Percentiles rank a stretch among this genome's conserved stretches.
Conservation (phyloP, 176 grass and related monocot genomes). For the Elaeis guineensis region DNA sequence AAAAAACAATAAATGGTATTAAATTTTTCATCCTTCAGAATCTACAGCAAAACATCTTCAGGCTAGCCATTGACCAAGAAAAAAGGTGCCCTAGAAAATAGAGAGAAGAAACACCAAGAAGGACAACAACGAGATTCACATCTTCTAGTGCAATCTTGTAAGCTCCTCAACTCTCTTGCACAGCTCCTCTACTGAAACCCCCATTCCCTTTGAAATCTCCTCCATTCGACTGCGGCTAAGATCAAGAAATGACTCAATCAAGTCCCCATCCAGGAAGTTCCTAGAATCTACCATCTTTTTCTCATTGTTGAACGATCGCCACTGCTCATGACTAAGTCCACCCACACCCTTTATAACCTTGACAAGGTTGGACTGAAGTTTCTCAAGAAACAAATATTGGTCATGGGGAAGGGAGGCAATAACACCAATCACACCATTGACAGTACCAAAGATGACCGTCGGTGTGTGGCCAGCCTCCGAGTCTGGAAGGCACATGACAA, state of each 20-base stretch:
- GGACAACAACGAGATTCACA: too few relatives aligned
- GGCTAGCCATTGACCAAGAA: too few relatives aligned
- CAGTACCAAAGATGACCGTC: conserved; percentile 78
- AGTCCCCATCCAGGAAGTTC: conserved; percentile 78
- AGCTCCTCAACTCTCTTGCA: conserved; percentile 90
- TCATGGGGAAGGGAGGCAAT: conserved; percentile 78
- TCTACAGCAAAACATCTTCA: too few relatives aligned
- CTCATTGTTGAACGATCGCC: conserved; percentile 80
- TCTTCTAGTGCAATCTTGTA: conserved; percentile 67
- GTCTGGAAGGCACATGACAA: conserved; percentile 72
- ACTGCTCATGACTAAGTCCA: conserved; percentile 75
- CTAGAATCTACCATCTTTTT: conserved; percentile 54
- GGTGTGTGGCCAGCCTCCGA: conserved; percentile 62
- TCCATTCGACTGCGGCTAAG: conserved; percentile 72
- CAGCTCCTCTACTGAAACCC: conserved; percentile 59
- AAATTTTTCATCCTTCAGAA: too few relatives aligned
- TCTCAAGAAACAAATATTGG: conserved; percentile 76
- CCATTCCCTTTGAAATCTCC: conserved; percentile 58
- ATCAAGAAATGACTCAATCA: conserved; percentile 90
- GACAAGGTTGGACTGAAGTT: conserved; percentile 60
- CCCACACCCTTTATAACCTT: conserved; percentile 90
- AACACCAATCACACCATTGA: conserved; percentile 80
- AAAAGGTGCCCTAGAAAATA: too few relatives aligned
- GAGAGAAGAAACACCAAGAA: too few relatives aligned
- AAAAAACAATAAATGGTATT: too few relatives aligned